Base-by-base conservation (phyloP, 495 filamentous ascomycete genomes). In the Neurospora terricola region DNA sequence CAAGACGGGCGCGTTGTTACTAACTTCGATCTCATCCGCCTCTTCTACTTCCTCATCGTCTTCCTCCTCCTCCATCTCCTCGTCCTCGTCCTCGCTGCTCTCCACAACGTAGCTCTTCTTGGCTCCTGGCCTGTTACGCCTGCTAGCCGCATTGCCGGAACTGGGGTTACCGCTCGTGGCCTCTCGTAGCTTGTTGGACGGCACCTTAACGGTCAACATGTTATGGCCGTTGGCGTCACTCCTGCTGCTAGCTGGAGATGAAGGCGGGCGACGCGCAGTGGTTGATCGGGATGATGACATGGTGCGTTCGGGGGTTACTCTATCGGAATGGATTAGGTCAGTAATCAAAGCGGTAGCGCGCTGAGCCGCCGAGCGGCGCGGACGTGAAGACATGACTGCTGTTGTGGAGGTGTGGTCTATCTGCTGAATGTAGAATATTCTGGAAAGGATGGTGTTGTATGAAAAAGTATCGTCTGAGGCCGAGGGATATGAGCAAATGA, bases 171-270 rank as follows among this genome's bases (percentile, higher is more conserved):
- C 82, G 62, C 84, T 86, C 34, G 90, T 94, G 16, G 89, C 92
- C 80, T 96, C 90, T 40, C 92, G 91, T 71, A 96, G 86, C 84
- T 93, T 96, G 83, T 86, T 91, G 38, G 93, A 88, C 7, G 93
- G 90, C 78, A 95, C 90, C 84, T 94, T 97, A 76, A 97, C 90
- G 38, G 91, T 96, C 69, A 97, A 84, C 79, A 89, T 88, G 71
- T 95, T 88, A 73, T 91, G 90, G 73, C 40, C 54, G 54, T 84
- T 85, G 43, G 83, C 82, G 73, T 88, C 87, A 77, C 86, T 87
- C 71, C 87, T 78, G 38, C 75, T 76, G 73, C 75, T 77, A 11
- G 68, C 72, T 4, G 79, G 72, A 5, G 88, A 88, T 18, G 84
- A 84, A 42, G 87, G 82, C 38, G 84, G 81, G 73, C 86, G 84